phyloP scores from a whole-genome alignment of 2,329 filamentous ascomycete genomes.

The Cladophialophora exuberans region DNA sequence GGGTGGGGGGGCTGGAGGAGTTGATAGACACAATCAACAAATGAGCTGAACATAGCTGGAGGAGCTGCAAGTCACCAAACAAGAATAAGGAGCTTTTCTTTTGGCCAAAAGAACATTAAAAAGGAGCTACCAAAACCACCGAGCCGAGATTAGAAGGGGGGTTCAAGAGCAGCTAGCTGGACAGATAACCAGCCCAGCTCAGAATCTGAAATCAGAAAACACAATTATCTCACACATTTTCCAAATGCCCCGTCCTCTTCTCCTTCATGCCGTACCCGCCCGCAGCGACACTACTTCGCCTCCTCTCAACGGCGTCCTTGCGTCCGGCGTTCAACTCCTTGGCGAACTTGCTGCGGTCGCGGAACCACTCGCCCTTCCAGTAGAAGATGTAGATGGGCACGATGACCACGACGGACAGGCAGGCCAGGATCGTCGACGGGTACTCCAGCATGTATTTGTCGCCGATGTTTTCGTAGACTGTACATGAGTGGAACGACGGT shows the following conservation, averaged over 20 bases:
- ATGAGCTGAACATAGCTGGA: no score
- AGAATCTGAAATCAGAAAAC: no score
- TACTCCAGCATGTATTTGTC: conserved; percentile 43
- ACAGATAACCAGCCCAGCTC: no score
- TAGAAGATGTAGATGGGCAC: conserved; percentile 68
- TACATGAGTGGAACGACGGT: not conserved
- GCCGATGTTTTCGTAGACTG: conserved; percentile 54
- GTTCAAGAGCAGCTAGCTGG: no score
- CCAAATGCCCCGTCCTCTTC: conserved; percentile 7
- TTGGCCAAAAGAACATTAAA: no score
- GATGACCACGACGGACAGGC: conserved; percentile 63
- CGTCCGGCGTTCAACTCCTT: conserved; percentile 58
- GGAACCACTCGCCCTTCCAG: conserved; percentile 62
- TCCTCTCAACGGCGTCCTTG: conserved; percentile 32
- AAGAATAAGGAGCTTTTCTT: no score
- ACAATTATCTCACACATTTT: conserved; percentile 19
- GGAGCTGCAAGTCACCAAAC: no score
- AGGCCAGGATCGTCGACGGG: conserved; percentile 61
- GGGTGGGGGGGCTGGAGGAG: no score
- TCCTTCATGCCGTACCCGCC: not conserved
- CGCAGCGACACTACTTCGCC: conserved; percentile 18
- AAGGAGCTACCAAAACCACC: no score
- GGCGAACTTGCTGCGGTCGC: conserved; percentile 64
- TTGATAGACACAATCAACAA: no score
- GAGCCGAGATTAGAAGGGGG: no score